Base-by-base conservation (phyloP, 257 asterid species). In the Nicotiana attenuata region DNA sequence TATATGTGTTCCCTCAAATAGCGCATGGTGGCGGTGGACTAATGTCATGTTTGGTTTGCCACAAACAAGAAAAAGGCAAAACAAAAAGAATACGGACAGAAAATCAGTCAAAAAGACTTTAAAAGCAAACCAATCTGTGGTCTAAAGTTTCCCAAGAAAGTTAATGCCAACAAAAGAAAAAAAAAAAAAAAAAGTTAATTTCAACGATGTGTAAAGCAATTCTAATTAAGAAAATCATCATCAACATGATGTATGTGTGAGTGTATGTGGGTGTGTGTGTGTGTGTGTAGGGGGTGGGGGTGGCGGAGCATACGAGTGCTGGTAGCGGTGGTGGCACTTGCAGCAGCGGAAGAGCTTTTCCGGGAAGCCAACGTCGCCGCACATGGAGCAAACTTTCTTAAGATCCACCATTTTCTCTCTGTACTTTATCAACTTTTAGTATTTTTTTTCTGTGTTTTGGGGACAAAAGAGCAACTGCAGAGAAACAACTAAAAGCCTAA, bases 331-430 rank as follows among this genome's bases (percentile, higher is more conserved):
- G 84, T 84, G 88, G 87, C 99, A 95, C 91, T 91, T 91, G 88
- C 86, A 89, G 92, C 99, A 95, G 87, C 93, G 97, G 94, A 95
- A 95, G 88, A 95, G 92, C 73, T 95, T 95, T 81, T 95, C 99
- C 1, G 97, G 92, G 84, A 95, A 95, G 3, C 99, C 99, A 1
- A 95, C 97, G 53, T 95, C 99, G 50, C 99, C 99, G 38, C 99
- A 95, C 99, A 93, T 91, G 84, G 93, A 91, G 73, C 99, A 95
- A 68, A 95, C 99, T 28, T 92, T 92, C 65, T 90, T 91, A 59
- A 84, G 89, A 90, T 95, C 99, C 89, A 89, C 93, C 99, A 93
- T 95, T 85, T 77, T 82, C 13, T 22, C 31, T 65, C 57, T 28
- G 38, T 33, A 0, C 38, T 33, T 33, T 33, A 33, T 61, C 26